Percentiles rank a stretch among this genome's conserved stretches.
Conservation (phyloP, 805 yeast genomes). For the Zygosaccharomyces bisporus region DNA sequence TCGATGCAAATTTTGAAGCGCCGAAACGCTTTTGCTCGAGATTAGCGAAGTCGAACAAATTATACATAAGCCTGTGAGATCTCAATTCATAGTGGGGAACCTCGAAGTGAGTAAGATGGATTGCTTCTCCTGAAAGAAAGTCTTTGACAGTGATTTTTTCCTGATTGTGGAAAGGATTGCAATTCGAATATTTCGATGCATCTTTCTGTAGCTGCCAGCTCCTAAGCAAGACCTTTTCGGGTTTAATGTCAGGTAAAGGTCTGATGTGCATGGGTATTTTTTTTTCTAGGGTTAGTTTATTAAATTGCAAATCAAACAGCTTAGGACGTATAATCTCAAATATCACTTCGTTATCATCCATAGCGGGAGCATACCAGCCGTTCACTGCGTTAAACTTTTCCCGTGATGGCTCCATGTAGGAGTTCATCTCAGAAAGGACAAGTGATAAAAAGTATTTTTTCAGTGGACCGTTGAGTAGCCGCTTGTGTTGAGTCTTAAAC, state of each 20-base stretch:
- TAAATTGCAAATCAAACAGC: conserved; percentile 18
- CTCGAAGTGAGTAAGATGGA: not conserved
- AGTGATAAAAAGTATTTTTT: not conserved
- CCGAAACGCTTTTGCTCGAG: conserved; percentile 11
- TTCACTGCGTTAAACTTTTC: not conserved
- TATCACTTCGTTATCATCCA: not conserved
- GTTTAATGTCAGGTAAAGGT: not conserved
- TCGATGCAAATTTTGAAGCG: conserved; percentile 4
- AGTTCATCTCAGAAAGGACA: not conserved
- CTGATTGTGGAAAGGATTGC: conserved; percentile 23
- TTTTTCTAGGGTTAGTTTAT: no score
- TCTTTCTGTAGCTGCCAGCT: conserved; percentile 21
- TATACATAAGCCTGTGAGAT: conserved; percentile 7
- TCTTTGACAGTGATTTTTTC: not conserved
- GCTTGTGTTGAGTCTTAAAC: not conserved
- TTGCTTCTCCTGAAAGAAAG: not conserved
- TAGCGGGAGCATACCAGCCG: not conserved
- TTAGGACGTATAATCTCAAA: conserved; percentile 7
- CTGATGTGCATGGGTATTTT: conserved; percentile 3
- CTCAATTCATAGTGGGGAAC: not conserved
- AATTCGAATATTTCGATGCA: conserved; percentile 14
- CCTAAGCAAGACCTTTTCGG: not conserved
- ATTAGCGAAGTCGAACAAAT: conserved; percentile 18
- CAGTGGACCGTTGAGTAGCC: not conserved
- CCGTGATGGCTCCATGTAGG: not conserved